phyloP scores from a whole-genome alignment of 441 rosid genomes.

The Macaranga tanarius region DNA sequence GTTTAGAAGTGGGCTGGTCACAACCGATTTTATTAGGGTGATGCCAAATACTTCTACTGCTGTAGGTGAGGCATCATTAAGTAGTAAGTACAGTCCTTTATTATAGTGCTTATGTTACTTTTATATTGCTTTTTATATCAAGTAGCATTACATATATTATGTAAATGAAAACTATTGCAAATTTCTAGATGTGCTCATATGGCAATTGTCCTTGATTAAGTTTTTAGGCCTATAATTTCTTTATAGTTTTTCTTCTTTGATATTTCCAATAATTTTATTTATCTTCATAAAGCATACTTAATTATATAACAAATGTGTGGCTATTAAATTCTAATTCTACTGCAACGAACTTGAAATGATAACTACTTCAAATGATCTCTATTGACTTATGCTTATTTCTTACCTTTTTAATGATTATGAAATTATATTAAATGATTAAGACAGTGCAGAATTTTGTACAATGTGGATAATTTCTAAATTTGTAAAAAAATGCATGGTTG shows the following conservation, averaged over 20 bases:
- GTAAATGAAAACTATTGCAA: background rate
- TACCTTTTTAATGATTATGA: too few species aligned
- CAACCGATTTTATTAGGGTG: slow-evolving; percentile 69
- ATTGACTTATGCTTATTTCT: too few species aligned
- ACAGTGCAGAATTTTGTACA: too few species aligned
- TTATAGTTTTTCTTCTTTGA: background rate
- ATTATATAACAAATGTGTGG: too few species aligned
- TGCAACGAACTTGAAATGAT: too few species aligned
- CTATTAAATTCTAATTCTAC: too few species aligned
- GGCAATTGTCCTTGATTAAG: background rate
- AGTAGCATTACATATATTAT: slow-evolving; percentile 1
- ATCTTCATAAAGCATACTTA: too few species aligned
- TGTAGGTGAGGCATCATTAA: slow-evolving; percentile 80
- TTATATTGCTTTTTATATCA: background rate
- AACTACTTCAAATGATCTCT: too few species aligned
- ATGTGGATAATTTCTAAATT: too few species aligned
- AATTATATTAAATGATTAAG: too few species aligned
- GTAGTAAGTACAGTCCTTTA: slow-evolving; percentile 36
- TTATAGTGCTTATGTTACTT: slow-evolving; percentile 3
- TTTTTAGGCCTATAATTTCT: background rate
- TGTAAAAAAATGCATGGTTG: too few species aligned
- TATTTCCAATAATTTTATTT: background rate
- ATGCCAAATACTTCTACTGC: slow-evolving; percentile 95
- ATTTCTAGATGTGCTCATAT: background rate
- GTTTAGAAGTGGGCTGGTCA: slow-evolving; percentile 85